These are phyloP conservation scores for Apiospora koreana DNA, from an alignment of 2,329 filamentous ascomycete species.

Conservation along the genomic window DNA sequence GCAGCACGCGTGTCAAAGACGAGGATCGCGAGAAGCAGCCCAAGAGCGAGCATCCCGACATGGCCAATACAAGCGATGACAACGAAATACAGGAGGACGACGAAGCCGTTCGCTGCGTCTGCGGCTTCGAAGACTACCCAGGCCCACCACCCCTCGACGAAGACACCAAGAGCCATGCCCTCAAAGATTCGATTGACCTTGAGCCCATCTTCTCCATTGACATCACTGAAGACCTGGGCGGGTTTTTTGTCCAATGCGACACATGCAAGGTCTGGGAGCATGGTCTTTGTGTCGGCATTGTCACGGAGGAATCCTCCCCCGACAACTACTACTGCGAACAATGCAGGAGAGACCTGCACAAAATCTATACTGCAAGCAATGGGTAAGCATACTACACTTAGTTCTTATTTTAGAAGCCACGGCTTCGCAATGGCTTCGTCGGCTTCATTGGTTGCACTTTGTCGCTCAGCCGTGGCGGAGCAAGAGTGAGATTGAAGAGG, in stretches of 20 bases:
- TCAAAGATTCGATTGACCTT: constrained; percentile 59
- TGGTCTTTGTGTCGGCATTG: constrained; percentile 94
- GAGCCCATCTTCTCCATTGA: constrained; percentile 61
- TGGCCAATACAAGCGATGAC: constrained; percentile 60
- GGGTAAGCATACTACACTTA: constrained; percentile 64
- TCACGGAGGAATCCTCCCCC: constrained; percentile 88
- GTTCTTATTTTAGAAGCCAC: background rate
- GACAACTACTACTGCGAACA: constrained; percentile 96
- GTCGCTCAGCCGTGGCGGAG: constrained; percentile 15
- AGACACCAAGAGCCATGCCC: constrained; percentile 45
- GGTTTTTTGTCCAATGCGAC: constrained; percentile 97
- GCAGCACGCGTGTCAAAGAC: constrained; percentile 68
- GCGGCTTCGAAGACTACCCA: constrained; percentile 92
- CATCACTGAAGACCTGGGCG: constrained; percentile 82
- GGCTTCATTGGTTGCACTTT: constrained; percentile 15
- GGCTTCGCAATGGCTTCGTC: background rate
- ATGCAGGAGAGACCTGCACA: constrained; percentile 90
- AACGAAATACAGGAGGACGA: constrained; percentile 82
- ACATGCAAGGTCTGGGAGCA: constrained; percentile 99
- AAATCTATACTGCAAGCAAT: constrained; percentile 75
- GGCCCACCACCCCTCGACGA: constrained; percentile 70
- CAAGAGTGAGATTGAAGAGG: constrained; percentile 8
- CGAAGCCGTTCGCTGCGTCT: constrained; percentile 93
- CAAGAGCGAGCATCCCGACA: constrained; percentile 47
- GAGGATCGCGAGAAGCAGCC: constrained; percentile 55